These are phyloP conservation scores for Rhizophagus clarus DNA, from an alignment of 192 early-diverging fungal species.

Conservation along the genomic window DNA sequence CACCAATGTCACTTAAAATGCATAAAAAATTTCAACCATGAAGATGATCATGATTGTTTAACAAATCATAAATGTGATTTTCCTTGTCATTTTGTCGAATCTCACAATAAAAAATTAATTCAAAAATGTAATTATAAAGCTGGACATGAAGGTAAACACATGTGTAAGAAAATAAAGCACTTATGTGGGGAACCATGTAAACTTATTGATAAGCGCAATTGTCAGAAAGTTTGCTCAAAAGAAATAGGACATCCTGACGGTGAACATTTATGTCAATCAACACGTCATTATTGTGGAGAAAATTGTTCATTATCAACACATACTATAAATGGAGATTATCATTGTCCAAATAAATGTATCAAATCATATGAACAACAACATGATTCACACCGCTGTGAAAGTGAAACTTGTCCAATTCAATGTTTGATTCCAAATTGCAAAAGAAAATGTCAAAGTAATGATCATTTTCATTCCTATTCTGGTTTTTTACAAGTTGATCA, in stretches of 20 bases:
- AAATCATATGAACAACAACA: conserved; percentile 23
- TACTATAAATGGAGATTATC: conserved; percentile 5
- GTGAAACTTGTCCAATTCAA: conserved; percentile 24
- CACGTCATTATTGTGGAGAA: conserved; percentile 30
- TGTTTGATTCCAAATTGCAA: conserved; percentile 9
- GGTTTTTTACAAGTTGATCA: background rate
- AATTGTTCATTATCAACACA: conserved; percentile 24
- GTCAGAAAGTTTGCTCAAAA: conserved; percentile 27
- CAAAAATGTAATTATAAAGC: conserved; percentile 15
- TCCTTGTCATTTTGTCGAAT: conserved; percentile 15
- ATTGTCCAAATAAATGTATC: conserved; percentile 25
- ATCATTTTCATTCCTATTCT: conserved; percentile 25
- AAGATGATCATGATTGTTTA: conserved; percentile 29
- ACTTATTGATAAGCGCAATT: conserved; percentile 8
- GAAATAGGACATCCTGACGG: conserved; percentile 27
- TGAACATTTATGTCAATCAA: conserved; percentile 29
- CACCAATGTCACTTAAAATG: conserved; percentile 20
- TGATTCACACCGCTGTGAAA: conserved; percentile 20
- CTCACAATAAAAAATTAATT: background rate
- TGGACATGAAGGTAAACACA: conserved; percentile 20
- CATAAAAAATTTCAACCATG: conserved; percentile 8
- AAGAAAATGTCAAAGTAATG: conserved; percentile 3
- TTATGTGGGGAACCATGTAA: background rate
- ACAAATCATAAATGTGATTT: conserved; percentile 30
- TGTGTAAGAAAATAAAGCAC: conserved; percentile 17